phyloP scores from a whole-genome alignment of 1,284 basidiomycete genomes.

The Heterobasidion parviporum region DNA sequence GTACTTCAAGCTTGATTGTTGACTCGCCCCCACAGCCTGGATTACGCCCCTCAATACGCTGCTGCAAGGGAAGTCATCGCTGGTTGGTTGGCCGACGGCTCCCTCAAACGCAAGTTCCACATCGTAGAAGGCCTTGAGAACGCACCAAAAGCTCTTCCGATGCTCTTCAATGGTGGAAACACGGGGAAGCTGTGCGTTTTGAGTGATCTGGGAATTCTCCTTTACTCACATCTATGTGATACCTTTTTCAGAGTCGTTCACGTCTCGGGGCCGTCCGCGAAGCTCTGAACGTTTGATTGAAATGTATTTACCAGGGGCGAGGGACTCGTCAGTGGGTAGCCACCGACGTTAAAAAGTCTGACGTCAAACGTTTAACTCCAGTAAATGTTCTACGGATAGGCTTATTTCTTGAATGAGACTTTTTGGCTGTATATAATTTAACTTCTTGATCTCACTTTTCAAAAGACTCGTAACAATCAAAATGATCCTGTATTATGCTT shows the following conservation, averaged over 20 bases:
- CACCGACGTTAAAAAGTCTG: no score
- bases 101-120: constrained; percentile 77
- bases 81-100: constrained; percentile 54
- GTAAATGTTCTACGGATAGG: no score
- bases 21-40: constrained; percentile 35
- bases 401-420: no score
- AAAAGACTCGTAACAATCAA: no score
- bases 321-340: no score
- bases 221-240: background rate
- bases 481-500: no score
- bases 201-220: background rate
- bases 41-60: constrained; percentile 53
- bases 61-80: constrained; percentile 48
- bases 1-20: background rate
- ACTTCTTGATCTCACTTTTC: no score
- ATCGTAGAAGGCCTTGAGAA: constrained; percentile 68
- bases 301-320: no score
- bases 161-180: constrained; percentile 77
- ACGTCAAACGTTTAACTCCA: no score
- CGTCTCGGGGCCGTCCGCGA: constrained; percentile 6
- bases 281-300: background rate
- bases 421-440: no score
- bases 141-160: constrained; percentile 57
- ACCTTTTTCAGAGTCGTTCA: constrained; percentile 6
- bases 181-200: constrained; percentile 71